A percentile compares a stretch with the other conserved stretches of the same genome.
Conservation (phyloP, 768 basidiomycete genomes). For the Lactarius hatsudake region DNA sequence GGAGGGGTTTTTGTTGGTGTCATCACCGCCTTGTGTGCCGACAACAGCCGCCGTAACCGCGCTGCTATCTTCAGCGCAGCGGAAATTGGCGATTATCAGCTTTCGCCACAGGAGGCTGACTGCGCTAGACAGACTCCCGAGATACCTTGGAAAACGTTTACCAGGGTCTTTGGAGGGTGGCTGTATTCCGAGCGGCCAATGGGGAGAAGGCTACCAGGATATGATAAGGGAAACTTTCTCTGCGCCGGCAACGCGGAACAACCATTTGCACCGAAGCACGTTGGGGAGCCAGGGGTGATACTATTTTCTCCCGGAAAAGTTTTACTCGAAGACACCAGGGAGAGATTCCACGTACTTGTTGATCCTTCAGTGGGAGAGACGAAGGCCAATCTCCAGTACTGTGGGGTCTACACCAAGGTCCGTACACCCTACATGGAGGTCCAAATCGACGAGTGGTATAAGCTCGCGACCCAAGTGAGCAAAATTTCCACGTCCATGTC, state of each 20-base stretch:
- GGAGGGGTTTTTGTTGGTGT: background rate
- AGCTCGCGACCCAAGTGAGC: background rate
- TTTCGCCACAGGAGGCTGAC: background rate
- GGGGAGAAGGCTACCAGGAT: background rate
- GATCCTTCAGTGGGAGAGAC: background rate
- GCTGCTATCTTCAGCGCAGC: background rate
- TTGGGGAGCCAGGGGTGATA: constrained; percentile 4
- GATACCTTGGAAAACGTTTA: background rate
- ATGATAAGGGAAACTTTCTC: background rate
- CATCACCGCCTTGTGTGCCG: background rate
- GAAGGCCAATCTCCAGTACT: background rate
- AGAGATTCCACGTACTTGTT: background rate
- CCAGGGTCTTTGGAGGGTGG: background rate
- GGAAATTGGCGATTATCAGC: background rate
- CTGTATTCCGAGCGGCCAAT: background rate
- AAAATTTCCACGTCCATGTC: background rate
- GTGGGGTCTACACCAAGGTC: background rate
- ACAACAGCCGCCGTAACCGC: background rate
- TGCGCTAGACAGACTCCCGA: background rate
- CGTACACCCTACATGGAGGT: background rate
- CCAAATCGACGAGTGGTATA: background rate
- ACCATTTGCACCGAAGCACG: background rate
- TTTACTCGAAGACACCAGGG: background rate
- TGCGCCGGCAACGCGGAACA: background rate
- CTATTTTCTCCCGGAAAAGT: background rate